A percentile compares a stretch with the other conserved stretches of the same genome.
Evolutionary conservation across 108 stramenopile species (phyloP).

Genomic region (Cyclotella cryptica): DNA sequence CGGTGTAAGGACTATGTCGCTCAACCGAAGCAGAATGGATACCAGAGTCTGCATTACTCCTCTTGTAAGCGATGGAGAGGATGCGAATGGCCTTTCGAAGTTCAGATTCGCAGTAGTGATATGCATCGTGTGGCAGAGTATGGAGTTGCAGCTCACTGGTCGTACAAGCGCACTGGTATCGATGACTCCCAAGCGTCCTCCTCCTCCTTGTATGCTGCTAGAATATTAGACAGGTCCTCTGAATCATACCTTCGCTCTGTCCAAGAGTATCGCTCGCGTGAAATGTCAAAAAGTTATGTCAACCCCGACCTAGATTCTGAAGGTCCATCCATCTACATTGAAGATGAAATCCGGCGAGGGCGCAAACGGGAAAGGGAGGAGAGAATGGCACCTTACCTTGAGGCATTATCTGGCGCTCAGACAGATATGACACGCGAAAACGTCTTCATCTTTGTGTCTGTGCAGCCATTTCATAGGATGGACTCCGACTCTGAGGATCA

Average conservation of each 20-base stretch:
- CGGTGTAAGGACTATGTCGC: conserved; percentile 93
- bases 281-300: conserved; percentile 32
- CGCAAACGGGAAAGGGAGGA: conserved; percentile 74
- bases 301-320: conserved; percentile 11
- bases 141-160: conserved; percentile 88
- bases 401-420: conserved; percentile 75
- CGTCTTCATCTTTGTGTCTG: conserved; percentile 77
- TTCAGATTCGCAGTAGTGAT: conserved; percentile 82
- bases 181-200: conserved; percentile 15
- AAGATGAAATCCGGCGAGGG: conserved; percentile 58
- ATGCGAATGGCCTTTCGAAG: conserved; percentile 76
- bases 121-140: conserved; percentile 93
- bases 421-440: conserved; percentile 72
- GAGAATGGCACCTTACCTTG: conserved; percentile 76
- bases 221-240: conserved; percentile 43
- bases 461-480: conserved; percentile 19
- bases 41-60: conserved; percentile 93
- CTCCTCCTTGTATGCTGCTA: background rate
- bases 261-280: conserved; percentile 73
- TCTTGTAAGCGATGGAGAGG: conserved; percentile 62
- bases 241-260: conserved; percentile 72
- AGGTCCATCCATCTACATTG: conserved; percentile 46
- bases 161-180: conserved; percentile 68
- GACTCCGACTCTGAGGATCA: background rate
- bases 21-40: conserved; percentile 90